These are phyloP conservation scores for Colletotrichum higginsianum DNA, from an alignment of 2,329 filamentous ascomycete species.

Conservation along the genomic window DNA sequence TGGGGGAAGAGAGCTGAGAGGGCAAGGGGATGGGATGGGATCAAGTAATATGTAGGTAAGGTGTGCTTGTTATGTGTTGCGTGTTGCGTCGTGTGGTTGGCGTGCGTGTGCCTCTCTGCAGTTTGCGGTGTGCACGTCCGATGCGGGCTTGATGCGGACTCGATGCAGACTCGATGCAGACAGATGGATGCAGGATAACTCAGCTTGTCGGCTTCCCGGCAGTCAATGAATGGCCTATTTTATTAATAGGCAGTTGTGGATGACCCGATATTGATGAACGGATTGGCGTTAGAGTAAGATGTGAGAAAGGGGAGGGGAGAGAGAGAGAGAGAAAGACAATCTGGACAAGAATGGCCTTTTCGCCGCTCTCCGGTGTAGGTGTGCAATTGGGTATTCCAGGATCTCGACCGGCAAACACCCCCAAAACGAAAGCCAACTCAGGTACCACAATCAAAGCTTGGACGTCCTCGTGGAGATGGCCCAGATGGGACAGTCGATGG, in stretches of 20 bases:
- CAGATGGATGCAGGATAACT: slow-evolving; percentile 30
- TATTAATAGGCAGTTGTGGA: slow-evolving; percentile 30
- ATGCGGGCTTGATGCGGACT: not conserved
- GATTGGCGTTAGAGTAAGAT: not conserved
- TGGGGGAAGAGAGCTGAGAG: not conserved
- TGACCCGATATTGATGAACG: slow-evolving; percentile 3
- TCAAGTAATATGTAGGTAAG: slow-evolving; percentile 39
- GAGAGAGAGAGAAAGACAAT: not conserved
- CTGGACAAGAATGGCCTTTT: not conserved
- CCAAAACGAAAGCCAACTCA: not conserved
- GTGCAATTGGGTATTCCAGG: slow-evolving; percentile 11
- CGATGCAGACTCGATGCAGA: slow-evolving; percentile 23
- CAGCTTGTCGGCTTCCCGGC: slow-evolving; percentile 16
- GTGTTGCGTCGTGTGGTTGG: slow-evolving; percentile 3
- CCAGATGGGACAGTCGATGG: slow-evolving; percentile 27
- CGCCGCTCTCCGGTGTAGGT: not conserved
- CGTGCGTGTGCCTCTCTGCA: slow-evolving; percentile 7
- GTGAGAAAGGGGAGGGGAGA: not conserved
- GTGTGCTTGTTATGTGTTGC: slow-evolving; percentile 13
- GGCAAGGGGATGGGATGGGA: slow-evolving; percentile 5
- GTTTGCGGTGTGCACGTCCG: slow-evolving; percentile 42
- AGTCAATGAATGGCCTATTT: slow-evolving; percentile 16
- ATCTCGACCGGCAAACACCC: not conserved
- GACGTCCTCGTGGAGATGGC: slow-evolving; percentile 35
- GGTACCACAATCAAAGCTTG: slow-evolving; percentile 32